Evolutionary conservation across 2,329 filamentous ascomycete species (phyloP).

Genomic region (Fusarium avenaceum): DNA sequence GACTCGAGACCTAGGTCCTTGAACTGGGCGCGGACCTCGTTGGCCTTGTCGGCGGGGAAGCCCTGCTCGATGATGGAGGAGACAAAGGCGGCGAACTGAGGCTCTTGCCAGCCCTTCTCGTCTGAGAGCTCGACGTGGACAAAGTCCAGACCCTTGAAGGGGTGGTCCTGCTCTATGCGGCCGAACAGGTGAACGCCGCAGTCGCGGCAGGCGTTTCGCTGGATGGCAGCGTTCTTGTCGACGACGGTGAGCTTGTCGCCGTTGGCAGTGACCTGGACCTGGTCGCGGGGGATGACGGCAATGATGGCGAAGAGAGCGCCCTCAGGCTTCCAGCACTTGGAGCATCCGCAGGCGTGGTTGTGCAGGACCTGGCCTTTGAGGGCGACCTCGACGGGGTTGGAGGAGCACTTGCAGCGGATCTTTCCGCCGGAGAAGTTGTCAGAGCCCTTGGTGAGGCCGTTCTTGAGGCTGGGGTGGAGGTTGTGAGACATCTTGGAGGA

Average conservation of each 20-base stretch:
- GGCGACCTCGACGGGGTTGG: constrained; percentile 68
- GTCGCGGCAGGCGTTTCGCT: constrained; percentile 70
- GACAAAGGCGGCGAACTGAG: constrained; percentile 78
- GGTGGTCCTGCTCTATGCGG: constrained; percentile 73
- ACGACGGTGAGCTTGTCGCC: constrained; percentile 68
- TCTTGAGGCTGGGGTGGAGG: constrained; percentile 74
- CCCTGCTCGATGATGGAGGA: constrained; percentile 78
- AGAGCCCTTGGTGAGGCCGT: constrained; percentile 69
- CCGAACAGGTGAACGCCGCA: constrained; percentile 75
- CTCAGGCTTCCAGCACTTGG: constrained; percentile 78
- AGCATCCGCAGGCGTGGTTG: constrained; percentile 80
- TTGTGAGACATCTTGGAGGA: constrained; percentile 41
- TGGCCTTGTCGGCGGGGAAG: constrained; percentile 67
- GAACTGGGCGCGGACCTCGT: constrained; percentile 67
- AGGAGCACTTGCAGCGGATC: constrained; percentile 71
- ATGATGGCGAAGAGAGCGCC: constrained; percentile 75
- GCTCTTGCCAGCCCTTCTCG: constrained; percentile 76
- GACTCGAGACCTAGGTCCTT: constrained; percentile 68
- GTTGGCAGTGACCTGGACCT: constrained; percentile 70
- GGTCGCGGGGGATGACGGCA: constrained; percentile 69
- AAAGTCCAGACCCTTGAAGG: constrained; percentile 78
- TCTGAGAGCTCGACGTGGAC: constrained; percentile 74
- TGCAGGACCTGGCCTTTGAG: constrained; percentile 71
- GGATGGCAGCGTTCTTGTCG: constrained; percentile 69
- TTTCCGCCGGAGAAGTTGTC: constrained; percentile 70